These are phyloP conservation scores for Spirogloea muscicola DNA, from an alignment of 139 green algal species.

Conservation along the genomic window DNA sequence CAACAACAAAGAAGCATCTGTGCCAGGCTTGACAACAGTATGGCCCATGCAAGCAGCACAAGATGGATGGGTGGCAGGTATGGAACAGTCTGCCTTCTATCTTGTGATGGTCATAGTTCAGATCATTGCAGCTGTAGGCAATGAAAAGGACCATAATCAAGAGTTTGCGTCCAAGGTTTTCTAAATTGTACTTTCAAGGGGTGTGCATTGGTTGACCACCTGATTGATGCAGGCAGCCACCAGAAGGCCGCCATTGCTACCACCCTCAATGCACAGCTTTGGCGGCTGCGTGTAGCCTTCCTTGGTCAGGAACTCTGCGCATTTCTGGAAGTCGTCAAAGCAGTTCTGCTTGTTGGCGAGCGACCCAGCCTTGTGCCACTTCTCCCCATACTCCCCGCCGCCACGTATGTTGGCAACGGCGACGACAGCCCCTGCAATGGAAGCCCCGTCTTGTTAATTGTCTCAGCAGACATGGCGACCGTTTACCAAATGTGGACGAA, in stretches of 20 bases:
- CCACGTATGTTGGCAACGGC: conserved; percentile 75
- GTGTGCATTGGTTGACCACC: too few species aligned
- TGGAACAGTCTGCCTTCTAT: background rate
- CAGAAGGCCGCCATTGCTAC: conserved; percentile 85
- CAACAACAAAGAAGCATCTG: background rate
- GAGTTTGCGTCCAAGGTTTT: too few species aligned
- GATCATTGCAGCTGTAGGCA: background rate
- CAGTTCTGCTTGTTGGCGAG: conserved; percentile 72
- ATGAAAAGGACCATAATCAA: background rate
- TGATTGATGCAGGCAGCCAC: conserved; percentile 90
- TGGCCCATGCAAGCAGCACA: background rate
- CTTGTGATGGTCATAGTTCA: background rate
- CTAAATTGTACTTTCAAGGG: too few species aligned
- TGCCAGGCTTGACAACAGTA: background rate
- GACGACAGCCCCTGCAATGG: background rate
- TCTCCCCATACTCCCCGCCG: conserved; percentile 84
- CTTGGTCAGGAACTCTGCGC: conserved; percentile 67
- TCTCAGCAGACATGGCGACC: too few species aligned
- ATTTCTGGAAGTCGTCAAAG: conserved; percentile 80
- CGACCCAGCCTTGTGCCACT: conserved; percentile 78
- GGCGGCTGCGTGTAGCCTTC: conserved; percentile 55
- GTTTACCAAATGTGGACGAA: too few species aligned
- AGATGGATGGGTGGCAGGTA: background rate
- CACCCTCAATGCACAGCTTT: conserved; percentile 74
- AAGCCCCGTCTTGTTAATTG: too few species aligned